Conservation (phyloP, 257 asterid species). For the Plantago elongata region DNA sequence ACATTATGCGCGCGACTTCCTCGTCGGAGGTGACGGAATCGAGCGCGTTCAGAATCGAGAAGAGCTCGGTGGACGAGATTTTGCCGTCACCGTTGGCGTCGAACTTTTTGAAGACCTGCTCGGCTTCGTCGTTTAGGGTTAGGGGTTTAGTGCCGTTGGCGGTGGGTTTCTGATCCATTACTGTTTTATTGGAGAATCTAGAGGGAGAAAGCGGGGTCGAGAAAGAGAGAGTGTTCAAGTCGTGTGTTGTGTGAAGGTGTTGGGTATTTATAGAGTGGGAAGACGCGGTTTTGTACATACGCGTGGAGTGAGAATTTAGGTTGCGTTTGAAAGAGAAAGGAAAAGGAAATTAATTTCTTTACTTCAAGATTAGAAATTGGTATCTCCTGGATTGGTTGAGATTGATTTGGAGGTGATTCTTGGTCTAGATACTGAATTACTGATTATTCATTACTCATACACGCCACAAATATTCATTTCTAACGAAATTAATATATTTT, state of each 20-base stretch:
- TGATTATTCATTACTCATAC: no score
- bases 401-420: not conserved
- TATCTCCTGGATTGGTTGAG: not conserved
- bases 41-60: not conserved
- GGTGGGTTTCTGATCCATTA: constrained; percentile 19
- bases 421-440: not conserved
- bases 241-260: no score
- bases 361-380: not conserved
- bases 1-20: constrained; percentile 1
- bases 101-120: constrained; percentile 29
- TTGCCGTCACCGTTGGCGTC: constrained; percentile 27
- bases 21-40: not conserved
- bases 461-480: no score
- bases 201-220: no score
- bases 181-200: no score
- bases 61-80: constrained; percentile 2
- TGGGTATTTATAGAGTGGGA: constrained; percentile 27
- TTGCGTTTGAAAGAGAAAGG: no score
- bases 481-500: no score
- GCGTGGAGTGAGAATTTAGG: constrained; percentile 20
- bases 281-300: constrained; percentile 39
- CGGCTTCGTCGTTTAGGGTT: constrained; percentile 20
- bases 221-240: no score
- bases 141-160: not conserved
- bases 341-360: no score